These are phyloP conservation scores for Trichothecium sympodiale DNA, from an alignment of 2,329 filamentous ascomycete genomes.

Conservation along the genomic window DNA sequence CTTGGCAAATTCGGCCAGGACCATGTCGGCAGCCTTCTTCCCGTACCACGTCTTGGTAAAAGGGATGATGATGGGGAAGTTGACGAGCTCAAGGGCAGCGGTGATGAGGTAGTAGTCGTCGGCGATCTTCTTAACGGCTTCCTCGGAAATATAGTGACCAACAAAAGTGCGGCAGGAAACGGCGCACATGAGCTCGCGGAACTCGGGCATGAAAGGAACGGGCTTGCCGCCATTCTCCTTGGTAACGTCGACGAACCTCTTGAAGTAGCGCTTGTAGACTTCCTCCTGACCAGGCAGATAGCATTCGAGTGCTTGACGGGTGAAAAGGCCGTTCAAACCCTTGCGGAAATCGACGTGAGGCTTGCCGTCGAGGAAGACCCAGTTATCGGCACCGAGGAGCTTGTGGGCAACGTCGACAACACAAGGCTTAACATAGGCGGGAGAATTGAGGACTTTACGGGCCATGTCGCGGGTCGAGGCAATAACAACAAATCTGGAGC, in stretches of 20 bases:
- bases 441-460: constrained; percentile 94
- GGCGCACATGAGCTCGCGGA: constrained; percentile 91
- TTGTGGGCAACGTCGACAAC: constrained; percentile 93
- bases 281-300: constrained; percentile 91
- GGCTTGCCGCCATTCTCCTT: constrained; percentile 62
- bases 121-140: constrained; percentile 84
- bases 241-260: constrained; percentile 65
- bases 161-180: constrained; percentile 95
- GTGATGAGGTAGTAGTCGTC: constrained; percentile 97
- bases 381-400: constrained; percentile 83
- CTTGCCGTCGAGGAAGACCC: constrained; percentile 95
- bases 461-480: constrained; percentile 91
- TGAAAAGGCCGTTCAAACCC: constrained; percentile 90
- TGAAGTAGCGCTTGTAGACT: constrained; percentile 80
- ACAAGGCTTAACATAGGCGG: constrained; percentile 83
- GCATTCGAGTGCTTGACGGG: constrained; percentile 71
- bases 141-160: constrained; percentile 86
- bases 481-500: constrained; percentile 81
- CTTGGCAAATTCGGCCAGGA: constrained; percentile 77
- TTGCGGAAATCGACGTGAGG: constrained; percentile 95
- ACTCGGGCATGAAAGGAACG: constrained; percentile 77
- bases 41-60: constrained; percentile 96
- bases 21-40: constrained; percentile 90
- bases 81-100: constrained; percentile 89
- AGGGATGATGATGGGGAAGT: constrained; percentile 93